phyloP scores from a whole-genome alignment of 2,329 filamentous ascomycete species.

The Drechslera avenae region DNA sequence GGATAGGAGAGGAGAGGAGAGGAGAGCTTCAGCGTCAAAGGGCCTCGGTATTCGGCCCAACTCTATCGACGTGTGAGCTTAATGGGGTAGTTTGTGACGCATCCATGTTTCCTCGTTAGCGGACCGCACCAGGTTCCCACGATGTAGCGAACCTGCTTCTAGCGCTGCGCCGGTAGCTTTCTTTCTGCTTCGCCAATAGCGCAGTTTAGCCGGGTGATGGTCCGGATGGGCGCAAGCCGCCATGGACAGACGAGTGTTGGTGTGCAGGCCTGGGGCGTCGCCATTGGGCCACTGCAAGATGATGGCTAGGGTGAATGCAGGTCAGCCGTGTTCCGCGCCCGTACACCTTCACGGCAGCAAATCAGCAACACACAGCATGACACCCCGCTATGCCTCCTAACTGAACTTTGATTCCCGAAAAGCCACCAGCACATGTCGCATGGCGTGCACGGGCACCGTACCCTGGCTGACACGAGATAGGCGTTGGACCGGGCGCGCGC shows the following conservation, averaged over 20 bases:
- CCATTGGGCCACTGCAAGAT: conserved; percentile 1
- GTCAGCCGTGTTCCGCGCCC: conserved; percentile 12
- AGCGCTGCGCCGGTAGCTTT: background rate
- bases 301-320: conserved; percentile 4
- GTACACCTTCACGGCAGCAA: conserved; percentile 4
- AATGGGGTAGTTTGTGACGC: background rate
- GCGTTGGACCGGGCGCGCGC: conserved; percentile 6
- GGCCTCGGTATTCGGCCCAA: background rate
- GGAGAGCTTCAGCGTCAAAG: background rate
- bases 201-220: background rate
- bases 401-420: conserved; percentile 5
- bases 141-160: background rate
- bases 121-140: too few species aligned
- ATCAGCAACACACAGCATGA: conserved; percentile 3
- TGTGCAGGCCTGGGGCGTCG: background rate
- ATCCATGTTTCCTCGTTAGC: too few species aligned
- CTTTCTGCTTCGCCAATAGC: conserved; percentile 2
- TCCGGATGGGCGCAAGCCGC: background rate
- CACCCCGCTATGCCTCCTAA: background rate
- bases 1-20: conserved; percentile 2
- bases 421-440: conserved; percentile 11
- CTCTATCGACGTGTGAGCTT: background rate
- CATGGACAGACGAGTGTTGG: conserved; percentile 7
- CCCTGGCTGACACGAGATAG: conserved; percentile 10
- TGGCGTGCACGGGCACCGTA: conserved; percentile 8